A percentile compares a stretch with the other conserved stretches of the same genome.
Conservation (phyloP, 805 yeast species). For the Kuraishia capsulata region DNA sequence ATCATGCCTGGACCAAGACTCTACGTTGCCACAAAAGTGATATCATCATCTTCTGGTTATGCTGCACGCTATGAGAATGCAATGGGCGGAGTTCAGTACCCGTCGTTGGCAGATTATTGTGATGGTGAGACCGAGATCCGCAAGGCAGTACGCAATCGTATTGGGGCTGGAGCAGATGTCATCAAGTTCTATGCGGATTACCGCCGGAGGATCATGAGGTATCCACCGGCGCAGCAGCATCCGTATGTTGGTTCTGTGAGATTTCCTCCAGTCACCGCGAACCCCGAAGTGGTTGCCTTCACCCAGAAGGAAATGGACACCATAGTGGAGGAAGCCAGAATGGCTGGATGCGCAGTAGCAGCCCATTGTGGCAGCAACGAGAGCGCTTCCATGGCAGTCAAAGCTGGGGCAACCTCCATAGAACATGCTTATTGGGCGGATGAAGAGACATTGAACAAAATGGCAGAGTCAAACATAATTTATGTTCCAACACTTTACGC, state of each 20-base stretch:
- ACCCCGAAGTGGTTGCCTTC: constrained; percentile 17
- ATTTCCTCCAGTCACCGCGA: constrained; percentile 17
- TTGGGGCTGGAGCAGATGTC: constrained; percentile 18
- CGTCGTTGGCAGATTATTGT: constrained; percentile 15
- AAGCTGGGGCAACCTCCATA: constrained; percentile 16
- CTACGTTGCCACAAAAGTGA: constrained; percentile 17
- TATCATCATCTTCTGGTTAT: constrained; percentile 14
- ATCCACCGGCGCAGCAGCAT: constrained; percentile 17
- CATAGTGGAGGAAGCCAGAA: constrained; percentile 14
- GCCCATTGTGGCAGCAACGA: constrained; percentile 19
- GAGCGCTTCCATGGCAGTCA: constrained; percentile 17
- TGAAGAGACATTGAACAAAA: constrained; percentile 9
- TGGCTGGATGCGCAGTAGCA: constrained; percentile 17
- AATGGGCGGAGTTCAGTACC: constrained; percentile 14
- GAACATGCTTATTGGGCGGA: constrained; percentile 19
- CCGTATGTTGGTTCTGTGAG: constrained; percentile 16
- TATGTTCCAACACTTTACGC: constrained; percentile 17
- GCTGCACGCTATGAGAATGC: constrained; percentile 15
- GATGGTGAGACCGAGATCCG: constrained; percentile 18
- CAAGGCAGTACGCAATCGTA: constrained; percentile 16
- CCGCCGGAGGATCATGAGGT: constrained; percentile 17
- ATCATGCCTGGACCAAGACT: constrained; percentile 16
- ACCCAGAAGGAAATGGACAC: constrained; percentile 19
- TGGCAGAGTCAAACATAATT: constrained; percentile 13
- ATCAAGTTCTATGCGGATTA: constrained; percentile 19